Percentiles rank a stretch among this genome's conserved stretches.
These are phyloP conservation scores for Eucalyptus cloeziana DNA, from an alignment of 345 rosid species.

Conservation along the genomic window DNA sequence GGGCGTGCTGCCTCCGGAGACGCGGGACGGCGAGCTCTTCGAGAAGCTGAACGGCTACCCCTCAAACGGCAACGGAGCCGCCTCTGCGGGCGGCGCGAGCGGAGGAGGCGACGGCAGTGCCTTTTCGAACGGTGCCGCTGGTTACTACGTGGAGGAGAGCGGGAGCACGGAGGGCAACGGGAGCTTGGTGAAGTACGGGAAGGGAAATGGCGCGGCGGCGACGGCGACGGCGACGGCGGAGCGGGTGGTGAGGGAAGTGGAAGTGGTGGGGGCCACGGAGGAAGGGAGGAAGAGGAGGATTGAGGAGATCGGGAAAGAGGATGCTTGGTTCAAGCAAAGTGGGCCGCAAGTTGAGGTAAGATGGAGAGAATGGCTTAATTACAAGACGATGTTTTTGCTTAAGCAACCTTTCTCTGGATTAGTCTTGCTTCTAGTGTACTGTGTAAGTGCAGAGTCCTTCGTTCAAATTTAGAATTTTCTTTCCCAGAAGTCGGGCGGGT, in stretches of 20 bases:
- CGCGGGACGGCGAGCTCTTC: slow-evolving; percentile 31
- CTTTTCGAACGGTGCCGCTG: not conserved
- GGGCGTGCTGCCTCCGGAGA: slow-evolving; percentile 15
- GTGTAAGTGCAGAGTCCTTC: not conserved
- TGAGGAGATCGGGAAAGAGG: slow-evolving; percentile 93
- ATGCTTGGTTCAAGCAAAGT: slow-evolving; percentile 76
- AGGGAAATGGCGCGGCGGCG: slow-evolving; percentile 26
- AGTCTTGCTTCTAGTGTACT: not conserved
- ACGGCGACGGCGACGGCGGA: slow-evolving; percentile 4
- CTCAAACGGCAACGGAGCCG: not conserved
- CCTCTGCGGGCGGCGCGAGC: not conserved
- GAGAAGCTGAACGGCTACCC: not conserved
- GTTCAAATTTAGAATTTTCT: not conserved
- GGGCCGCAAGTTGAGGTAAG: slow-evolving; percentile 46
- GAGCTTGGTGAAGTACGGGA: slow-evolving; percentile 53
- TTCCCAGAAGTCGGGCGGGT: not conserved
- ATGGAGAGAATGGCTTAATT: not conserved
- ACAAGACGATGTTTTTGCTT: not conserved
- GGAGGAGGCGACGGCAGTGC: not conserved
- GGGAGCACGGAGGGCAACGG: slow-evolving; percentile 34
- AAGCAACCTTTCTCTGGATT: not conserved
- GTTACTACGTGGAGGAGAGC: slow-evolving; percentile 9
- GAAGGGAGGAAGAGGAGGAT: slow-evolving; percentile 75
- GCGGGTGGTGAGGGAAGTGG: not conserved
- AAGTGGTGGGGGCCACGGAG: slow-evolving; percentile 15